Evolutionary conservation across 163 green algal species (phyloP).

Genomic region (Scenedesmus sp.): DNA sequence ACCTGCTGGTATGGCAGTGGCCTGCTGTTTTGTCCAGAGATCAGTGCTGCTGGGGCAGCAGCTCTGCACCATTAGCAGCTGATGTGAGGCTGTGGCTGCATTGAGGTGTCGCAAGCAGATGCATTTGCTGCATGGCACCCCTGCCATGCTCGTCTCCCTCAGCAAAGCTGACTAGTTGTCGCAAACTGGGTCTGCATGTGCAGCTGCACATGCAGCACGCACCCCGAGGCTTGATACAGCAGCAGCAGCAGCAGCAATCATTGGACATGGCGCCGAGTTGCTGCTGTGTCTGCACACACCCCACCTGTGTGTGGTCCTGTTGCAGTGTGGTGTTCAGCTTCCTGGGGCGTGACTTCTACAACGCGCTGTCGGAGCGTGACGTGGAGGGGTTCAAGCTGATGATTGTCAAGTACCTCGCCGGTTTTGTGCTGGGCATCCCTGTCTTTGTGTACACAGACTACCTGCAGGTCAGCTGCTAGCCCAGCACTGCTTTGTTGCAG

Average conservation of each 20-base stretch:
- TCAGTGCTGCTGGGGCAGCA: neutral
- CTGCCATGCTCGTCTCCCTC: neutral
- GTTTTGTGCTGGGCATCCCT: slow-evolving; percentile 85
- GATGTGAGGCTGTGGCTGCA: too few species aligned
- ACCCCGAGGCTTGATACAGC: neutral
- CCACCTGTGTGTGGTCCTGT: neutral
- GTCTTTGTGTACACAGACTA: slow-evolving; percentile 97
- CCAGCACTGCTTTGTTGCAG: neutral
- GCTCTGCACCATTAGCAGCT: neutral
- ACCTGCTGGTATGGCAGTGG: neutral
- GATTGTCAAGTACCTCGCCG: slow-evolving; percentile 89
- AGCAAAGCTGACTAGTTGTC: neutral
- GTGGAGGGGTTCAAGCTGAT: slow-evolving; percentile 85
- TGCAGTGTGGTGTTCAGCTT: slow-evolving; percentile 95
- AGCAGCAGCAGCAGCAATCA: neutral
- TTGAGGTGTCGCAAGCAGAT: neutral
- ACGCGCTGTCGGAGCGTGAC: slow-evolving; percentile 93
- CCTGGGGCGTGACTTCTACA: slow-evolving; percentile 98
- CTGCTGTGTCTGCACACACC: neutral
- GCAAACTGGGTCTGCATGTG: neutral
- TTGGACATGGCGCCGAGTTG: neutral
- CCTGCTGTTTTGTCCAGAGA: neutral
- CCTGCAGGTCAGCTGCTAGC: slow-evolving; percentile 59
- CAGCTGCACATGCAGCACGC: neutral
- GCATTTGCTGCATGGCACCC: neutral